Evolutionary conservation across 768 basidiomycete species (phyloP).

Genomic region (Mrakia blollopis): DNA sequence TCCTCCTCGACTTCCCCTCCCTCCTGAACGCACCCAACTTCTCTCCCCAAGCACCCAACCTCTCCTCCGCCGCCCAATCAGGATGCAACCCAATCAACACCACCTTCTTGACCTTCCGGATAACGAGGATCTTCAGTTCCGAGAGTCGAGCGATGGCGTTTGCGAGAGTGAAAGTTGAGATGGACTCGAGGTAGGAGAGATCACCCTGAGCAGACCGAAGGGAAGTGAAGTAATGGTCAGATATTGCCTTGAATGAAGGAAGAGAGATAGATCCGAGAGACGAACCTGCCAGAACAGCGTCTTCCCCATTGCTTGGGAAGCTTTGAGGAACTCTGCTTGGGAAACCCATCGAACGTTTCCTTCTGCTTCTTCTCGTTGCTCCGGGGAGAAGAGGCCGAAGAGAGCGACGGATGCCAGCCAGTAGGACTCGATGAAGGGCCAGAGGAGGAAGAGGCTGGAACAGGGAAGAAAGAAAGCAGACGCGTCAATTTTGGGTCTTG

Average conservation of each 20-base stretch:
- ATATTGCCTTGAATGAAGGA: neutral
- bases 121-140: conserved; percentile 35
- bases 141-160: conserved; percentile 36
- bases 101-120: conserved; percentile 28
- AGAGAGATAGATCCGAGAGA: neutral
- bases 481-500: too few relatives aligned
- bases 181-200: conserved; percentile 36
- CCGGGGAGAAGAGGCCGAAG: neutral
- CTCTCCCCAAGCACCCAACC: conserved; percentile 35
- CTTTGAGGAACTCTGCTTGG: conserved; percentile 17
- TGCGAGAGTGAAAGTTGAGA: conserved; percentile 36
- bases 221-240: neutral
- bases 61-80: conserved; percentile 33
- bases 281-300: conserved; percentile 18
- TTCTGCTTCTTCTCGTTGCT: neutral
- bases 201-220: conserved; percentile 31
- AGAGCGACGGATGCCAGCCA: conserved; percentile 14
- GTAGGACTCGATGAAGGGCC: conserved; percentile 24
- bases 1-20: conserved; percentile 35
- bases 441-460: conserved; percentile 32
- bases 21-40: conserved; percentile 35
- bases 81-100: conserved; percentile 37
- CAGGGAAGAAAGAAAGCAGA: neutral
- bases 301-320: conserved; percentile 12
- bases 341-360: conserved; percentile 3